A percentile compares a stretch with the other conserved stretches of the same genome.
Conservation (phyloP, 805 yeast species). For the Teunomyces barrocoloradensis region DNA sequence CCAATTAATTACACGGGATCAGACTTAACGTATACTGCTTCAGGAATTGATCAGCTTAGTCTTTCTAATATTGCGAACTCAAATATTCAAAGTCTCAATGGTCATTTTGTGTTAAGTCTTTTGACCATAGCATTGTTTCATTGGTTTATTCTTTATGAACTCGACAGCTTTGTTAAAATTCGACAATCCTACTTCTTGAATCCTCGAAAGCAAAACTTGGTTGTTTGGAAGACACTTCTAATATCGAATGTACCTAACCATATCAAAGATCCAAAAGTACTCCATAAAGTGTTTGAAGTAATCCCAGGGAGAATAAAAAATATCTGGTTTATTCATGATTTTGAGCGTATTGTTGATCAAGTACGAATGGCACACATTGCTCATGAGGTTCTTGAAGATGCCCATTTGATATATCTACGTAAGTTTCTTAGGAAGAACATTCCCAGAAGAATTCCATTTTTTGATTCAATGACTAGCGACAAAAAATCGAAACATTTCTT, state of each 20-base stretch:
- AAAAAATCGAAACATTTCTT: neutral
- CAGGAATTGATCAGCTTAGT: constrained; percentile 67
- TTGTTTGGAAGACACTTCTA: constrained; percentile 33
- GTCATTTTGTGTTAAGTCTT: constrained; percentile 62
- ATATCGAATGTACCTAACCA: constrained; percentile 46
- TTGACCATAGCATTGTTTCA: constrained; percentile 58
- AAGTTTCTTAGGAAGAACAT: constrained; percentile 33
- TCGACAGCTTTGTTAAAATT: constrained; percentile 48
- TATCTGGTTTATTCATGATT: constrained; percentile 56
- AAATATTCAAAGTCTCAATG: constrained; percentile 49
- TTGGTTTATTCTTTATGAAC: constrained; percentile 52
- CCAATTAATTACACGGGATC: constrained; percentile 59
- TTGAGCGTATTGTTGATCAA: constrained; percentile 15
- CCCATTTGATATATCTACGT: constrained; percentile 20
- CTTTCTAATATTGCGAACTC: constrained; percentile 63
- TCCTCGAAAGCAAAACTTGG: constrained; percentile 19
- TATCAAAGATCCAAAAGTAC: constrained; percentile 20
- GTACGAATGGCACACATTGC: constrained; percentile 24
- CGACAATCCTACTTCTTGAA: constrained; percentile 43
- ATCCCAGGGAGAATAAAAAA: constrained; percentile 55
- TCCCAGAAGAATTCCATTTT: neutral
- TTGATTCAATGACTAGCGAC: neutral
- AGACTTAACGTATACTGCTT: constrained; percentile 22
- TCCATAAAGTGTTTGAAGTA: constrained; percentile 30
- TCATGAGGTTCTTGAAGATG: constrained; percentile 26